Percentiles rank a stretch among this genome's conserved stretches.
Evolutionary conservation across 2,329 filamentous ascomycete species (phyloP).

Genomic region (Fusarium pininemorale): DNA sequence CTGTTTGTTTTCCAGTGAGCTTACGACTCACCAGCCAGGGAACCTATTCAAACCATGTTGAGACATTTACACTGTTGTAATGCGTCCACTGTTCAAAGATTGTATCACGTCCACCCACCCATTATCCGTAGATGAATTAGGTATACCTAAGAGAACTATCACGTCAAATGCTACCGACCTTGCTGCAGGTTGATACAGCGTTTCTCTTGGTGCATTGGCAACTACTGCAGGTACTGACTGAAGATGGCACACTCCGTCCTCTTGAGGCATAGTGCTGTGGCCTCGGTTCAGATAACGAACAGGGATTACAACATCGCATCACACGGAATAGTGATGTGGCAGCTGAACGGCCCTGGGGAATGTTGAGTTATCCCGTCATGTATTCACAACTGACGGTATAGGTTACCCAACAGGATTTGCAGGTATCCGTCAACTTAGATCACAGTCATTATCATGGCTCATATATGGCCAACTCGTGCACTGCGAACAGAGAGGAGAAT

Average conservation of each 20-base stretch:
- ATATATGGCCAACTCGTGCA: neutral
- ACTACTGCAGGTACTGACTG: slow-evolving; percentile 27
- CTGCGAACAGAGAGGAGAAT: neutral
- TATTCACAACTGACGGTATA: neutral
- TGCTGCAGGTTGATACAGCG: slow-evolving; percentile 10
- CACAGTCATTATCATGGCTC: neutral
- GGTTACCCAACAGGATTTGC: neutral
- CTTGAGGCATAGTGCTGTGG: slow-evolving; percentile 16
- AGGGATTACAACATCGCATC: neutral
- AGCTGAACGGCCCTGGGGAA: neutral
- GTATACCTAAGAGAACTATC: neutral
- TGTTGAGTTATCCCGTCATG: neutral
- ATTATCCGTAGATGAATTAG: neutral
- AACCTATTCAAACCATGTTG: neutral
- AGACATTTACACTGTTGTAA: neutral
- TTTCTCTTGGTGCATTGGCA: slow-evolving; percentile 6
- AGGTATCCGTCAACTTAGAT: neutral
- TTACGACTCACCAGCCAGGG: neutral
- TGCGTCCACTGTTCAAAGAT: neutral
- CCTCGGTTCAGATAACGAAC: neutral
- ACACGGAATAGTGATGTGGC: neutral
- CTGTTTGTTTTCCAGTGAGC: neutral
- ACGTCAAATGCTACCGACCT: neutral
- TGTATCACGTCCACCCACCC: neutral
- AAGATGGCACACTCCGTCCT: slow-evolving; percentile 2